phyloP scores from a whole-genome alignment of 2,329 filamentous ascomycete species.

The Ophiocordyceps unilateralis region DNA sequence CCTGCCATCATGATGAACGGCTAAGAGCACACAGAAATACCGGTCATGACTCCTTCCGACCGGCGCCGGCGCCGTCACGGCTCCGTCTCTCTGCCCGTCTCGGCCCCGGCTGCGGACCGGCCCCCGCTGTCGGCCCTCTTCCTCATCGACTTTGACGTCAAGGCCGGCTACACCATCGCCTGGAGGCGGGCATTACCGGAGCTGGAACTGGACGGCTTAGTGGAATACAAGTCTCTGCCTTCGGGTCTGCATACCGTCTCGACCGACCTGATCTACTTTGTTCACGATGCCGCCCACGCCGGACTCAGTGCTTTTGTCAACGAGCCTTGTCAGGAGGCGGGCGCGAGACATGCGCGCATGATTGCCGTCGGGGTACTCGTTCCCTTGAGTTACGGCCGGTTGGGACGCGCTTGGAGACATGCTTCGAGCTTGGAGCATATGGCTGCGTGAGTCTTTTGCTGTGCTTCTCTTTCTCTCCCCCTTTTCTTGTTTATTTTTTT shows the following conservation, averaged over 20 bases:
- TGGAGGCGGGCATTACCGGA: conserved; percentile 65
- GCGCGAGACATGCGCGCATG: conserved; percentile 77
- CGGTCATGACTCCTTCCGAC: conserved; percentile 22
- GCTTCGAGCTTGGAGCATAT: conserved; percentile 59
- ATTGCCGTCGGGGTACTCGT: conserved; percentile 82
- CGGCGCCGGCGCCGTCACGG: conserved; percentile 19
- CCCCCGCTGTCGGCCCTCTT: conserved; percentile 55
- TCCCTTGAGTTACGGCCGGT: conserved; percentile 64
- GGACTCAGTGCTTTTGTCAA: conserved; percentile 89
- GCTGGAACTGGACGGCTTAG: conserved; percentile 64
- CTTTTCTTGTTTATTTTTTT: neutral
- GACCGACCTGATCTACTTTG: conserved; percentile 85
- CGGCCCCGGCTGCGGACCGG: conserved; percentile 11
- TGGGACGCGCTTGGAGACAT: conserved; percentile 82
- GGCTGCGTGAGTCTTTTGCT: conserved; percentile 37
- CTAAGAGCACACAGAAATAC: too few relatives aligned
- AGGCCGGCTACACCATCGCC: conserved; percentile 74
- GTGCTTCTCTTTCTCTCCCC: neutral
- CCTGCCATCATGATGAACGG: neutral
- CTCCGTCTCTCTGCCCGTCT: conserved; percentile 20
- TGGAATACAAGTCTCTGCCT: conserved; percentile 92
- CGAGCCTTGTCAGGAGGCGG: conserved; percentile 56
- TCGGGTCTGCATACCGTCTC: conserved; percentile 81
- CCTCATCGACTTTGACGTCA: conserved; percentile 82
- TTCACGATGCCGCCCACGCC: conserved; percentile 62